Percentiles rank a stretch among this genome's conserved stretches.
Evolutionary conservation across 1,139 yeast genomes (phyloP).

Genomic region (Nakaseomyces uthaithaninus): DNA sequence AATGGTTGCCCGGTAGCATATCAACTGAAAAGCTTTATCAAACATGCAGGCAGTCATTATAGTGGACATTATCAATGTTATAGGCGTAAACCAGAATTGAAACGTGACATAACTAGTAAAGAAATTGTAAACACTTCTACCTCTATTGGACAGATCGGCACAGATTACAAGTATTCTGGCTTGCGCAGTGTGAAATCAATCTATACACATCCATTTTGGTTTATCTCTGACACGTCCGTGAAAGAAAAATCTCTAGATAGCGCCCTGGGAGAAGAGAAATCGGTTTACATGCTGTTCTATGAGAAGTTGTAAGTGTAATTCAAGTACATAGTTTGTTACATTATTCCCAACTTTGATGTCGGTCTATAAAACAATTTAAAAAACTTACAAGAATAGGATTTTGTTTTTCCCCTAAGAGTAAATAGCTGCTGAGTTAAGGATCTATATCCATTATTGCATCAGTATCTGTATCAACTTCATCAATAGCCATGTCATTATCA

Average conservation of each 20-base stretch:
- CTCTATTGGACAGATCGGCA: constrained; percentile 9
- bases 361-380: no score
- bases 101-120: constrained; percentile 41
- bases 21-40: constrained; percentile 59
- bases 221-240: constrained; percentile 67
- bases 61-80: constrained; percentile 87
- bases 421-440: not conserved
- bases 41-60: constrained; percentile 84
- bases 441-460: constrained; percentile 7
- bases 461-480: constrained; percentile 15
- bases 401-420: not conserved
- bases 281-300: constrained; percentile 77
- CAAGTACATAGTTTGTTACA: no score
- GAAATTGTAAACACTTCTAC: constrained; percentile 39
- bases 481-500: constrained; percentile 15
- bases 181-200: constrained; percentile 6
- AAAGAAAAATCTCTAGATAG: constrained; percentile 54
- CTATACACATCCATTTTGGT: constrained; percentile 66
- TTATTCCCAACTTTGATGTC: no score
- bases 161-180: not conserved
- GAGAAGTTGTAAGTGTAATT: constrained; percentile 34
- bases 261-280: constrained; percentile 60
- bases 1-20: constrained; percentile 36
- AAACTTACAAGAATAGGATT: no score
- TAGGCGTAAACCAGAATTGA: constrained; percentile 57